Evolutionary conservation across 23 red algal genomes (phyloP).

Genomic region (Gracilaria domingensis): DNA sequence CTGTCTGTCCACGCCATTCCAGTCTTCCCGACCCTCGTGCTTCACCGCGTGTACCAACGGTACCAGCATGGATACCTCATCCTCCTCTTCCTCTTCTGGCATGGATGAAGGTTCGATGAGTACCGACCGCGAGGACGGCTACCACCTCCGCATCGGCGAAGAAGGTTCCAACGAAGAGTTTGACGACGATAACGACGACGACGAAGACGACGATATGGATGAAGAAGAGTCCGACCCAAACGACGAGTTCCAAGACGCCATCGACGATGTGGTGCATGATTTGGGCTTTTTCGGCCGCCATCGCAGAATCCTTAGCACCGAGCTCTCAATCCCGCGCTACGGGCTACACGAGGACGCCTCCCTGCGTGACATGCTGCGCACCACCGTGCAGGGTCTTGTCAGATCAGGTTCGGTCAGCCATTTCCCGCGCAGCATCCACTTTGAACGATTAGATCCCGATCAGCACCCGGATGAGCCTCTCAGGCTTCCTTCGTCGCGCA

Average conservation of each 20-base stretch:
- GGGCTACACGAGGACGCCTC: neutral
- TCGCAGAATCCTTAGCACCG: neutral
- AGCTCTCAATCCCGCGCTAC: neutral
- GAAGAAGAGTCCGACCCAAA: conserved; percentile 60
- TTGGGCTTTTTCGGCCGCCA: conserved; percentile 11
- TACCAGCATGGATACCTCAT: conserved; percentile 33
- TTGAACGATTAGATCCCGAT: conserved; percentile 22
- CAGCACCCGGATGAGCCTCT: conserved; percentile 14
- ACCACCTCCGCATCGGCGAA: conserved; percentile 35
- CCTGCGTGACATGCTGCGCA: conserved; percentile 18
- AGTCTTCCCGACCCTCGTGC: neutral
- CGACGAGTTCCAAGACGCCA: conserved; percentile 16
- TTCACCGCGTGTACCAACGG: neutral
- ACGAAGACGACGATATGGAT: conserved; percentile 59
- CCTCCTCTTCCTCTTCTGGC: conserved; percentile 35
- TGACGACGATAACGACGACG: conserved; percentile 63
- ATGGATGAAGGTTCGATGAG: conserved; percentile 47
- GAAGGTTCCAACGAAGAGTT: conserved; percentile 54
- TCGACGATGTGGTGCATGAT: conserved; percentile 26
- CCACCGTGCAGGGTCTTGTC: conserved; percentile 15
- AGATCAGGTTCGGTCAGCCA: conserved; percentile 22
- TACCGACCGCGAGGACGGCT: conserved; percentile 34
- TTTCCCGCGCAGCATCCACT: conserved; percentile 39
- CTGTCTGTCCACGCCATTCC: neutral
- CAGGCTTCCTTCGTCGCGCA: conserved; percentile 1